These are phyloP conservation scores for Zizania palustris DNA, from an alignment of 202 grass and related monocot genomes.

Conservation along the genomic window DNA sequence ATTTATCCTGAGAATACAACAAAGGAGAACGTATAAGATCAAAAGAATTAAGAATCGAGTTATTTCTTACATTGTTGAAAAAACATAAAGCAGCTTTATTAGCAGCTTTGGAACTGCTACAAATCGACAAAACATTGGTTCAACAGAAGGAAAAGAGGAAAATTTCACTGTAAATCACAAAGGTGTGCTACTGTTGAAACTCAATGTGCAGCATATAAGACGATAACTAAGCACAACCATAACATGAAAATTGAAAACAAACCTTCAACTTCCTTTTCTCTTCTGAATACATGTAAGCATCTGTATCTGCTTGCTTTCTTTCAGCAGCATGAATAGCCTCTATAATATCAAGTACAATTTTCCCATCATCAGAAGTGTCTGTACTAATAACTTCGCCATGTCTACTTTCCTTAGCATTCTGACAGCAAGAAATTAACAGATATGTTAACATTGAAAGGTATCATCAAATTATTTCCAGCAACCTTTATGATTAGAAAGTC, in stretches of 20 bases:
- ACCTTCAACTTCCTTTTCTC: constrained; percentile 98
- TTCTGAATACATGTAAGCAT: constrained; percentile 91
- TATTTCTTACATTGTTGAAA: constrained; percentile 14
- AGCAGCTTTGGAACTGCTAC: background rate
- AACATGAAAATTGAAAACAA: constrained; percentile 39
- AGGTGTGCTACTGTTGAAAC: constrained; percentile 3
- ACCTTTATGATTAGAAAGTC: constrained; percentile 17
- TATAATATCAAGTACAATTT: constrained; percentile 75
- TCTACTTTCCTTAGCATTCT: constrained; percentile 47
- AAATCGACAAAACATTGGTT: background rate
- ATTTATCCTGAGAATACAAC: constrained; percentile 71
- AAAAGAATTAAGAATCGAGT: constrained; percentile 12
- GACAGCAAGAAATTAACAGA: constrained; percentile 19
- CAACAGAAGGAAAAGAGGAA: constrained; percentile 11
- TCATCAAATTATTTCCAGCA: constrained; percentile 16
- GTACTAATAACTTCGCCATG: constrained; percentile 38
- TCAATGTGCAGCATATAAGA: constrained; percentile 23
- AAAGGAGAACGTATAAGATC: constrained; percentile 29
- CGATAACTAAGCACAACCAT: constrained; percentile 29
- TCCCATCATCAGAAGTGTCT: constrained; percentile 60
- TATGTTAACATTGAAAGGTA: constrained; percentile 25
- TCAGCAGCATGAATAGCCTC: constrained; percentile 94
- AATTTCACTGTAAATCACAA: constrained; percentile 12
- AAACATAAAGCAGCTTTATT: background rate
- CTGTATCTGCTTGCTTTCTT: constrained; percentile 84